Percentiles rank a stretch among this genome's conserved stretches.
phyloP scores from a whole-genome alignment of 805 yeast genomes.

The Wickerhamiella alocasiicola region DNA sequence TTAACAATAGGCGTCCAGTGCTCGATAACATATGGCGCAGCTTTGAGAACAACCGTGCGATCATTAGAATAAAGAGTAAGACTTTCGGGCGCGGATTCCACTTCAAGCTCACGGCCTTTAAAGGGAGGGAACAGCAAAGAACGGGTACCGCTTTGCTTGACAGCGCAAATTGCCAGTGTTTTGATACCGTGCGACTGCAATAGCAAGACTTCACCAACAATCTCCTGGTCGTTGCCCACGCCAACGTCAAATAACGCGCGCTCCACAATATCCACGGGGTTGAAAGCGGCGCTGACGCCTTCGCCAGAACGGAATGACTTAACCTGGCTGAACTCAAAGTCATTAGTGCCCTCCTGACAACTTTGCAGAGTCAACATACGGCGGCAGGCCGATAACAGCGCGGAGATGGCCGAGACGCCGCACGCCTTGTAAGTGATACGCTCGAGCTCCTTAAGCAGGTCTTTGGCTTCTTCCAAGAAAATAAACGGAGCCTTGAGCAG shows the following conservation, averaged over 20 bases:
- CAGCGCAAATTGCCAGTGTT: conserved; percentile 12
- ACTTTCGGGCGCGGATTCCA: background rate
- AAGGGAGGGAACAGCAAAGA: conserved; percentile 14
- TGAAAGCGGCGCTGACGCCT: conserved; percentile 14
- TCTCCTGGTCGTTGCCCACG: conserved; percentile 5
- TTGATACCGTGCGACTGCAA: conserved; percentile 8
- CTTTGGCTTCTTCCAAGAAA: conserved; percentile 11
- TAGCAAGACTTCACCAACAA: conserved; percentile 10
- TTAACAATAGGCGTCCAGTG: conserved; percentile 6
- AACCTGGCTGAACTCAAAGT: conserved; percentile 13
- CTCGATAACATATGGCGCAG: conserved; percentile 5
- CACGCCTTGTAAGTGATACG: conserved; percentile 8
- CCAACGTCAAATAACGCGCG: conserved; percentile 12
- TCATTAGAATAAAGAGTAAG: background rate
- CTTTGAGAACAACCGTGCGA: conserved; percentile 4
- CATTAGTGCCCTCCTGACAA: conserved; percentile 7
- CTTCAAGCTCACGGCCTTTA: conserved; percentile 9
- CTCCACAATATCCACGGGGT: conserved; percentile 12
- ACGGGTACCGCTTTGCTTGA: conserved; percentile 9
- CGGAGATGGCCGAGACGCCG: conserved; percentile 11
- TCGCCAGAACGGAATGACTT: conserved; percentile 11
- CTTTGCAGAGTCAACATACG: conserved; percentile 11
- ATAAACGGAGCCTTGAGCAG: conserved; percentile 13
- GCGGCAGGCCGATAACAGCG: conserved; percentile 8
- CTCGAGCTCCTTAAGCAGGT: conserved; percentile 11